These are phyloP conservation scores for Cercospora sesami DNA, from an alignment of 2,329 filamentous ascomycete genomes.

Conservation along the genomic window DNA sequence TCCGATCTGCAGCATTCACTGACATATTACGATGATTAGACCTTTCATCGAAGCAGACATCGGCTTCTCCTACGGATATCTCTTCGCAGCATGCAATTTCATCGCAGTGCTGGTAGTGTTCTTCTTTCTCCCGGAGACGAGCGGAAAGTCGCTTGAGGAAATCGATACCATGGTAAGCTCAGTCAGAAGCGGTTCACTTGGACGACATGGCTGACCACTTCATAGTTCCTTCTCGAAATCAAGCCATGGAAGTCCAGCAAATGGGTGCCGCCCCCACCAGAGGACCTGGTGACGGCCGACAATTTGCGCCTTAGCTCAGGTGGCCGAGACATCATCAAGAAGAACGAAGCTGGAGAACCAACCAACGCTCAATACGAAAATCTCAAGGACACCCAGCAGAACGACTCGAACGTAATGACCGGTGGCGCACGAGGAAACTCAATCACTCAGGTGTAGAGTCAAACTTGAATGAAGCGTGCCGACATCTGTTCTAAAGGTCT, in stretches of 20 bases:
- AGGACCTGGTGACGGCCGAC: slow-evolving; percentile 32
- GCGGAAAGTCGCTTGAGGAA: slow-evolving; percentile 38
- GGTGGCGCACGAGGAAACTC: slow-evolving; percentile 20
- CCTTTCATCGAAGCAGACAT: slow-evolving; percentile 38
- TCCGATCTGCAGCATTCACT: background rate
- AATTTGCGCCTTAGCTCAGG: slow-evolving; percentile 28
- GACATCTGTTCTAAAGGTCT: background rate
- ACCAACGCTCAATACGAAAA: slow-evolving; percentile 21
- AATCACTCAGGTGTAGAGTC: background rate
- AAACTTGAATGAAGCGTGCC: background rate
- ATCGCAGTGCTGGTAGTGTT: slow-evolving; percentile 33
- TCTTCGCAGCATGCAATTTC: slow-evolving; percentile 39
- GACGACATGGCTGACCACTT: background rate
- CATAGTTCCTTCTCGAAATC: slow-evolving; percentile 28
- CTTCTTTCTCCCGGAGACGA: slow-evolving; percentile 39
- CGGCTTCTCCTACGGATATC: slow-evolving; percentile 40
- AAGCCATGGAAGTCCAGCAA: slow-evolving; percentile 35
- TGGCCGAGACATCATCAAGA: slow-evolving; percentile 34
- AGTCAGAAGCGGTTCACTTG: background rate
- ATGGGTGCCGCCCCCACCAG: slow-evolving; percentile 32
- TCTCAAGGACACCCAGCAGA: slow-evolving; percentile 12
- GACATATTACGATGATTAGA: background rate
- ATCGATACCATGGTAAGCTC: slow-evolving; percentile 35
- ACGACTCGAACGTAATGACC: slow-evolving; percentile 11
- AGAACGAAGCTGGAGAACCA: slow-evolving; percentile 22